Conservation (phyloP, 1,284 basidiomycete genomes). For the Wolfiporia cocos region DNA sequence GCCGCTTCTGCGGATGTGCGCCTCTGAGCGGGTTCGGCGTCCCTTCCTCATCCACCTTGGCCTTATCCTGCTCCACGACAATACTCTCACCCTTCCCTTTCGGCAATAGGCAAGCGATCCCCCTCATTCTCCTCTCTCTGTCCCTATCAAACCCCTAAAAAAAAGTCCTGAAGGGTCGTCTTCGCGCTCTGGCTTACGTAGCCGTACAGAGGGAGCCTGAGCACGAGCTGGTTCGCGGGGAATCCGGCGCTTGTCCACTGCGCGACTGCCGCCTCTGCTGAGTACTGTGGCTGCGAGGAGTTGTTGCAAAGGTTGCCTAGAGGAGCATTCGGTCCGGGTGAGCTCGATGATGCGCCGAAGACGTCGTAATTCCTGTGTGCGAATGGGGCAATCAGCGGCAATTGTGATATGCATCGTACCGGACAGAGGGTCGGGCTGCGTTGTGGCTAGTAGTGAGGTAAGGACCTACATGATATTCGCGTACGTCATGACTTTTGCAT, state of each 20-base stretch:
- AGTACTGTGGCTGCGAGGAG: constrained; percentile 61
- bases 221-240: constrained; percentile 63
- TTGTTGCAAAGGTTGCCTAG: constrained; percentile 64
- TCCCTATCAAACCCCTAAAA: too few relatives aligned
- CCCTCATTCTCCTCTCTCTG: too few relatives aligned
- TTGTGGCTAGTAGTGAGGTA: background rate
- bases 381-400: background rate
- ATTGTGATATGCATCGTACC: too few relatives aligned
- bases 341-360: constrained; percentile 51
- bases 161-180: constrained; percentile 31
- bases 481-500: constrained; percentile 60
- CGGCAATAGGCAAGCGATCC: background rate
- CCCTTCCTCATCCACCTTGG: constrained; percentile 1
- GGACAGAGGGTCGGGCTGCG: too few relatives aligned
- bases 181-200: constrained; percentile 42
- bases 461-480: constrained; percentile 56
- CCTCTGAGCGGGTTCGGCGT: constrained; percentile 30
- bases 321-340: constrained; percentile 75
- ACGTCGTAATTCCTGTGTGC: constrained; percentile 68
- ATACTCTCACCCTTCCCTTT: constrained; percentile 8
- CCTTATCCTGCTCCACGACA: constrained; percentile 8
- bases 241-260: constrained; percentile 70
- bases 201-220: constrained; percentile 73
- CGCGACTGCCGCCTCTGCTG: constrained; percentile 55
- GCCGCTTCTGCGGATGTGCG: constrained; percentile 24